Conservation (phyloP, 805 yeast species). For the Saccharomycopsis fermentans region DNA sequence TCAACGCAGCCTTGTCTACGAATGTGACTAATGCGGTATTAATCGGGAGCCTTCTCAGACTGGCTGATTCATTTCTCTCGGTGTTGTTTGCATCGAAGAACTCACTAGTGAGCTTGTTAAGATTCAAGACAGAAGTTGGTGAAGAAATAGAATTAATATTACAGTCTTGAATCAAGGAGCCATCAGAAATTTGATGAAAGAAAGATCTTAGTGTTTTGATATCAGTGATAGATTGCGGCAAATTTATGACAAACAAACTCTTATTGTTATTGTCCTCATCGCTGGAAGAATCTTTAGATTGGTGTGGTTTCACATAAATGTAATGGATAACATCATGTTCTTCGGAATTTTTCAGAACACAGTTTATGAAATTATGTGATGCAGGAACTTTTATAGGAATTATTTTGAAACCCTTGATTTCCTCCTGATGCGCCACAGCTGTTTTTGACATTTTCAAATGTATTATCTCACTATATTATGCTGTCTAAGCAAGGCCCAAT, state of each 20-base stretch:
- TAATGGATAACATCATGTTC: constrained; percentile 37
- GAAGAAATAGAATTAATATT: constrained; percentile 16
- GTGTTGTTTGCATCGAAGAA: constrained; percentile 34
- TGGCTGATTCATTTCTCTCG: constrained; percentile 23
- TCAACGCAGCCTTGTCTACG: constrained; percentile 58
- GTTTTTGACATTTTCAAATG: constrained; percentile 1
- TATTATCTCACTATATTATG: no score
- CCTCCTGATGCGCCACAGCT: constrained; percentile 22
- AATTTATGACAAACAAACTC: constrained; percentile 64
- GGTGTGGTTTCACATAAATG: constrained; percentile 58
- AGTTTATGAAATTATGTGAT: neutral
- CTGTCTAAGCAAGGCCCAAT: neutral
- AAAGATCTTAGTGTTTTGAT: constrained; percentile 43
- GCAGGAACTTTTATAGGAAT: constrained; percentile 38
- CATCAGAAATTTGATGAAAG: constrained; percentile 50
- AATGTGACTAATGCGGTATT: constrained; percentile 67
- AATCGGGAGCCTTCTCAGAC: constrained; percentile 46
- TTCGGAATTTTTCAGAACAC: constrained; percentile 12
- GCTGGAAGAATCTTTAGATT: constrained; percentile 22
- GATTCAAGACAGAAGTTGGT: constrained; percentile 5
- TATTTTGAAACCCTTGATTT: constrained; percentile 49
- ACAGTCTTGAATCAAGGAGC: constrained; percentile 49
- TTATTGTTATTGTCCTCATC: constrained; percentile 38
- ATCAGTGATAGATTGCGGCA: constrained; percentile 52
- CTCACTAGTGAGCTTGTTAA: constrained; percentile 20